phyloP scores from a whole-genome alignment of 2,329 filamentous ascomycete genomes.

The Dactylellina parvicollis region DNA sequence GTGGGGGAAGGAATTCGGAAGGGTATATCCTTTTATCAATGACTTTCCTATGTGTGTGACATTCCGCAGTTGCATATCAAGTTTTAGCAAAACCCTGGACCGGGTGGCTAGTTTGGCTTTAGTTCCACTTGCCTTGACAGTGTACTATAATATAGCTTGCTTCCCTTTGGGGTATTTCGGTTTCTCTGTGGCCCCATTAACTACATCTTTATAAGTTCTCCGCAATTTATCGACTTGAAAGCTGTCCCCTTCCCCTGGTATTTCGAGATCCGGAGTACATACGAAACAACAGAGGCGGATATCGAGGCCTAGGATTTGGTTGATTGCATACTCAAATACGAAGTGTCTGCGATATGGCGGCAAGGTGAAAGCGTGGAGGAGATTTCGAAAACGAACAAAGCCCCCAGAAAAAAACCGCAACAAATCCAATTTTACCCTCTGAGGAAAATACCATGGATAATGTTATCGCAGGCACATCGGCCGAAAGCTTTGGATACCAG shows the following conservation, averaged over 20 bases:
- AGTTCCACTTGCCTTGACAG: constrained; percentile 11
- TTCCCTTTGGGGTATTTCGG: background rate
- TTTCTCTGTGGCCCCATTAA: too few relatives aligned
- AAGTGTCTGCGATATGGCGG: constrained; percentile 3
- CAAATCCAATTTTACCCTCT: background rate
- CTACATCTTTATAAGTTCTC: too few relatives aligned
- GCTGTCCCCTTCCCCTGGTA: too few relatives aligned
- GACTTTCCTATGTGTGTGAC: too few relatives aligned
- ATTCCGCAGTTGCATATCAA: background rate
- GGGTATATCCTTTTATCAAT: too few relatives aligned
- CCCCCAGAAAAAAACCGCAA: constrained; percentile 1
- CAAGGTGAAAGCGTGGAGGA: constrained; percentile 17
- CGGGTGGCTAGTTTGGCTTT: background rate
- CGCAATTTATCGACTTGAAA: too few relatives aligned
- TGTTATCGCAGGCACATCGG: constrained; percentile 33
- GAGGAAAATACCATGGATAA: constrained; percentile 37
- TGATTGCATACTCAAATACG: background rate
- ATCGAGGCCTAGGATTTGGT: background rate
- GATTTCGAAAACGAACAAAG: background rate
- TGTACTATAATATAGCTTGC: constrained; percentile 9
- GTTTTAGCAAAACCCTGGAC: background rate
- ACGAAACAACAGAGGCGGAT: background rate
- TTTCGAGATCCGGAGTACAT: too few relatives aligned
- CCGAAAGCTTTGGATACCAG: constrained; percentile 47
- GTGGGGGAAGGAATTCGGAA: background rate